phyloP scores from a whole-genome alignment of 805 yeast genomes.

The Vanderwaltozyma yarrowii region DNA sequence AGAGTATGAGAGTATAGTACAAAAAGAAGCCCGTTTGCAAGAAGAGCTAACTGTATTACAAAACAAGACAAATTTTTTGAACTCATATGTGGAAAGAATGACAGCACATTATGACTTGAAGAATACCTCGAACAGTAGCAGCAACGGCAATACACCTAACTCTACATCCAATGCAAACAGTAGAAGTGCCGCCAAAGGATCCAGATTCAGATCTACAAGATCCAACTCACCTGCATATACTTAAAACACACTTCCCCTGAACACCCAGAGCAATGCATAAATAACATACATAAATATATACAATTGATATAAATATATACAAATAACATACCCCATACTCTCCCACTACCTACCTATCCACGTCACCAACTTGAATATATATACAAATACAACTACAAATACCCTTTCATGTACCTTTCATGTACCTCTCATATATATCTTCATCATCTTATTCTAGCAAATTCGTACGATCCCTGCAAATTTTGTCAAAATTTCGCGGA shows the following conservation, averaged over 20 bases:
- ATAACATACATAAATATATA: too few relatives aligned
- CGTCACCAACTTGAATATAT: too few relatives aligned
- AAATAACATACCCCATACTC: too few relatives aligned
- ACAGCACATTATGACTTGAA: conserved; percentile 9
- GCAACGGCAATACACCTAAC: background rate
- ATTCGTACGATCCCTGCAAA: too few relatives aligned
- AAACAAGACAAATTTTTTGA: conserved; percentile 13
- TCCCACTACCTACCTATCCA: too few relatives aligned
- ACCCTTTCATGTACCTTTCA: too few relatives aligned
- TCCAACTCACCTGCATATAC: conserved; percentile 13
- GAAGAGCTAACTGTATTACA: conserved; percentile 8
- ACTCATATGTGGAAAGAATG: conserved; percentile 14
- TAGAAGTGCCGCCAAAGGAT: conserved; percentile 4
- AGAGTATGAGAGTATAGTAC: conserved; percentile 7
- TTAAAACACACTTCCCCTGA: background rate
- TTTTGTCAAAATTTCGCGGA: too few relatives aligned
- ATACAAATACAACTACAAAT: too few relatives aligned
- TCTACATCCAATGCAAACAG: background rate
- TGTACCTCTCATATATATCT: too few relatives aligned
- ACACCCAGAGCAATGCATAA: too few relatives aligned
- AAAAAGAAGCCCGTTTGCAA: conserved; percentile 7
- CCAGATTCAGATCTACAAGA: conserved; percentile 16
- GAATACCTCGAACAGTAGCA: background rate
- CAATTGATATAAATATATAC: too few relatives aligned
- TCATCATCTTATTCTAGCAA: too few relatives aligned